Base-by-base conservation (phyloP, 768 basidiomycete genomes). In the Tylopilus felleus region DNA sequence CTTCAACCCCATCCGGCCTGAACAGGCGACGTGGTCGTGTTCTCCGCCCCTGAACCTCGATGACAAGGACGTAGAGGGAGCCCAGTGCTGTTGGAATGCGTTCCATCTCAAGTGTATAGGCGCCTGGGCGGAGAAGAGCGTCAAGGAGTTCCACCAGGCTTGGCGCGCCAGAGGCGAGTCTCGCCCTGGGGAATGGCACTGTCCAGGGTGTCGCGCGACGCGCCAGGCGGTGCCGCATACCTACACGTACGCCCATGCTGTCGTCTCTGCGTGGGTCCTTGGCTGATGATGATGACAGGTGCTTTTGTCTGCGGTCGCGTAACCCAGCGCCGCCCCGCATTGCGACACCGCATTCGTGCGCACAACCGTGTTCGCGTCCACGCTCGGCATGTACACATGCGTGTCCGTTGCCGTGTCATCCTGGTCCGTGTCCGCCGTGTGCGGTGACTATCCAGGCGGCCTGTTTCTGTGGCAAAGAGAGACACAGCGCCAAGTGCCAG, bases 381-480 rank as follows among this genome's bases (percentile, higher is more conserved):
- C 81, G 86, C 2, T 71, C 74, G 27, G 60, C 60, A 0, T 99
- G 96, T 60, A 76, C 77, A 0, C 96, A 98, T 65, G 76, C 91
- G 0, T 98, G 95, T 67, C 82, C 93, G 0, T 66, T 93, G 14
- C 75, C 77, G 14, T 98, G 96, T 64, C 96, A 98, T 68, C 96
- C 97, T 0, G 97, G 96, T 0, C 97, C 96, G 0, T 99, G 97
- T 72, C 95, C 95, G 0, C 93, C 93, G 0, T 99, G 97, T 65
- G 81, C 84, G 57, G 80, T 96, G 12, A 90, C 88, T 6, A 82
- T 88, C 0, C 79, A 82, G 40, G 71, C 84, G n/a, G 74, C 78
- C 2, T 99, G 97, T 66, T 85, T 90, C 47, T 98, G 94, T n/a
- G 80, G 80, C 44, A 79, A 82, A 55, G 77, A 81, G 31, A 69